phyloP scores from a whole-genome alignment of 768 basidiomycete genomes.

The Suillus sp. region DNA sequence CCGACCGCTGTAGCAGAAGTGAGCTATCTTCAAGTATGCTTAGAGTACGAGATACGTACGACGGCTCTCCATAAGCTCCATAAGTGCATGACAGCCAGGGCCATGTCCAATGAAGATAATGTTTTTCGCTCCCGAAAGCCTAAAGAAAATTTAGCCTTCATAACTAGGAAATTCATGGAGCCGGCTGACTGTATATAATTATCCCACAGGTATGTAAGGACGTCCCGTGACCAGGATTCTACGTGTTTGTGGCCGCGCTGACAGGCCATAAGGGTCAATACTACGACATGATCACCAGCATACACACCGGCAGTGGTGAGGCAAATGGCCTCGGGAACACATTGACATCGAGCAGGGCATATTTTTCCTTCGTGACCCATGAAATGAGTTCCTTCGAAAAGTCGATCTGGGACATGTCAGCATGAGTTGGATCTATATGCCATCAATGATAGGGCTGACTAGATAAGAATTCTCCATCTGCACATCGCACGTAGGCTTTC shows the following conservation, averaged over 20 bases:
- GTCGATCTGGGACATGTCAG: slow-evolving; percentile 66
- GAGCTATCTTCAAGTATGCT: slow-evolving; percentile 1
- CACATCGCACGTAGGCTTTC: slow-evolving; percentile 69
- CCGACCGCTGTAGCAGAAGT: slow-evolving; percentile 39
- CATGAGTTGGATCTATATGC: not conserved
- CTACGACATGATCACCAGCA: not conserved
- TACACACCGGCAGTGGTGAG: slow-evolving; percentile 19
- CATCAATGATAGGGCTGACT: slow-evolving; percentile 42
- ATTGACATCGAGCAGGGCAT: slow-evolving; percentile 85
- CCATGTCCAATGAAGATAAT: slow-evolving; percentile 89
- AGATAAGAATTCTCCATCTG: slow-evolving; percentile 83
- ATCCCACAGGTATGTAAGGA: slow-evolving; percentile 91
- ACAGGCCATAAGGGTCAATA: not conserved
- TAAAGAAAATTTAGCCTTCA: slow-evolving; percentile 31
- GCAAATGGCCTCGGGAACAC: slow-evolving; percentile 64
- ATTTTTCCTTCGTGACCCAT: slow-evolving; percentile 72
- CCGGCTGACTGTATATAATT: slow-evolving; percentile 86
- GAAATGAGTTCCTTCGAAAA: slow-evolving; percentile 76
- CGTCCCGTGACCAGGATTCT: slow-evolving; percentile 40
- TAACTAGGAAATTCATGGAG: slow-evolving; percentile 1
- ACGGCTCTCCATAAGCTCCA: slow-evolving; percentile 72
- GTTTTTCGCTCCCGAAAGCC: slow-evolving; percentile 69
- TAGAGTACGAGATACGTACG: slow-evolving; percentile 44
- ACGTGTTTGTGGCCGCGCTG: slow-evolving; percentile 8
- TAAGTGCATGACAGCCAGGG: slow-evolving; percentile 73